Percentiles rank a stretch among this genome's conserved stretches.
These are phyloP conservation scores for Remersonia thermophila DNA, from an alignment of 2,329 filamentous ascomycete genomes.

Conservation along the genomic window DNA sequence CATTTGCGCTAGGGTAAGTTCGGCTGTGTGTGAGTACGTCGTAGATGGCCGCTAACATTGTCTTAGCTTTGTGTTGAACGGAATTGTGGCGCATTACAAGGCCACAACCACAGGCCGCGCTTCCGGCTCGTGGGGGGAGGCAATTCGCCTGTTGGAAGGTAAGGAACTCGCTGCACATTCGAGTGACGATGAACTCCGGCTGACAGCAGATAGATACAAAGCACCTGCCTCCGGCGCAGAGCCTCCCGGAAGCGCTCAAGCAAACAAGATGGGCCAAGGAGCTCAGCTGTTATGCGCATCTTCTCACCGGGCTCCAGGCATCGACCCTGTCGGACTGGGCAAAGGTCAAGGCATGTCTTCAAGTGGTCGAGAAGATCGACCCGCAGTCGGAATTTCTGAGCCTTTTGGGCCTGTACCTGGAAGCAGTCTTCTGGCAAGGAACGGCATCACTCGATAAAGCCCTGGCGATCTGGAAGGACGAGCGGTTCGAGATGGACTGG, in stretches of 20 bases:
- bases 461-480: slow-evolving; percentile 51
- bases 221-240: neutral
- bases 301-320: slow-evolving; percentile 58
- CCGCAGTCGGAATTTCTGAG: slow-evolving; percentile 30
- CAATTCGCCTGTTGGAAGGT: slow-evolving; percentile 24
- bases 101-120: slow-evolving; percentile 26
- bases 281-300: slow-evolving; percentile 55
- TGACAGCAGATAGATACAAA: neutral
- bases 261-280: slow-evolving; percentile 52
- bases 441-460: slow-evolving; percentile 61
- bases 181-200: too few relatives aligned
- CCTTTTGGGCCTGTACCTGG: slow-evolving; percentile 56
- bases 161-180: neutral
- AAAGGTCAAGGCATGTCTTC: slow-evolving; percentile 45
- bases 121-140: slow-evolving; percentile 29
- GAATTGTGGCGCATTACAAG: slow-evolving; percentile 31
- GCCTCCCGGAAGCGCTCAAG: slow-evolving; percentile 37
- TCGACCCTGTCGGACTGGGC: slow-evolving; percentile 61
- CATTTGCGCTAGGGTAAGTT: slow-evolving; percentile 42
- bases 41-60: slow-evolving; percentile 7
- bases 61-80: slow-evolving; percentile 42
- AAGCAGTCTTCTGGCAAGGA: slow-evolving; percentile 64
- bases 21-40: neutral
- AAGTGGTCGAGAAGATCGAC: slow-evolving; percentile 36
- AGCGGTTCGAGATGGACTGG: slow-evolving; percentile 41